Evolutionary conservation across 2,329 filamentous ascomycete species (phyloP), one percentile per base, ranked within the genome.

Genomic region (Colletotrichum sp.): DNA sequence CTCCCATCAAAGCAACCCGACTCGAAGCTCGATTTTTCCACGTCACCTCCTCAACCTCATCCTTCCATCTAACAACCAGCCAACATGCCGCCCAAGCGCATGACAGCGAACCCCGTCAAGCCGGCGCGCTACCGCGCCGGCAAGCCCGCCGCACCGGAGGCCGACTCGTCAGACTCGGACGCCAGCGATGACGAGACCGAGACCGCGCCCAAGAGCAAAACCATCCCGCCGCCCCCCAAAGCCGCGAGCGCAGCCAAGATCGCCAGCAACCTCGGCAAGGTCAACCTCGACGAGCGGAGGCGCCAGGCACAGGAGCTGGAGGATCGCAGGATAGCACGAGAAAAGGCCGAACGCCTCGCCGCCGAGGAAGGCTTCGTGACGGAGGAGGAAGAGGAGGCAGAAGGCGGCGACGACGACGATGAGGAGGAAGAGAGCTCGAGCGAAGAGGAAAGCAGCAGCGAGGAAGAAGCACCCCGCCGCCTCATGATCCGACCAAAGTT

Each of bases 41-140:
- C 44, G 6, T 73, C 4, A 49, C 34, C 30, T 13, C 28, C 2
- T 55, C 67, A 57, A 75, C n/a, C 18, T 63, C 52, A 59, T 49
- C 55, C 63, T 13, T 66, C 52, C 59, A 7, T 36, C 32, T 26
- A 36, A 60, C 24, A 24, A 63, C 59, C 44, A 44, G 9, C 75
- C 78, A 81, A 62, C 39, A 92, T 91, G 90, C 93, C 94, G 77
- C 92, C 93, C 15, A 96, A 95, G 84, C 94, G 95, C 81, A 98
- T 99, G 95, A 99, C 96, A 78, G 96, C 96, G 78, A 98, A 98
- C 82, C 96, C 95, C 5, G 87, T 93, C 75, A 93, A 93, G 83
- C 95, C 95, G 28, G 92, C 93, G 79, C 94, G 97, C 73, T 94
- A 98, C 81, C 93, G 96, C 75, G 94, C 96, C 18, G 96, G 97